Conservation (phyloP, 2,329 filamentous ascomycete species). For the Penicillium vulpinum region DNA sequence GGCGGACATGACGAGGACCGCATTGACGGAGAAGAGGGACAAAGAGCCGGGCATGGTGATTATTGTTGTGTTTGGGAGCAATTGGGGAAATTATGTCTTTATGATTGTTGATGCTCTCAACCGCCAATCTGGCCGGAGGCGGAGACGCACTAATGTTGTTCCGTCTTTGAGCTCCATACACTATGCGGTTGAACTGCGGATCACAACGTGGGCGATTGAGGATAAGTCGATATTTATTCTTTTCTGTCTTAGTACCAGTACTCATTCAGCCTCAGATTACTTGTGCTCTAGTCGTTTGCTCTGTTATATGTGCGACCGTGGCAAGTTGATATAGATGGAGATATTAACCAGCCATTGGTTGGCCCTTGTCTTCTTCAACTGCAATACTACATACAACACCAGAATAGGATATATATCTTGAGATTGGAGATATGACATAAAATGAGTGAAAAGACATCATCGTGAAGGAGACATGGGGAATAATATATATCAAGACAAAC, state of each 20-base stretch:
- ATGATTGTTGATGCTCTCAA: slow-evolving; percentile 25
- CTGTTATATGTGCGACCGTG: no score
- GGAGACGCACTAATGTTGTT: slow-evolving; percentile 28
- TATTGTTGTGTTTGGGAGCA: slow-evolving; percentile 12
- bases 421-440: not conserved
- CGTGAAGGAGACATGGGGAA: slow-evolving; percentile 7
- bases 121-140: slow-evolving; percentile 27
- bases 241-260: not conserved
- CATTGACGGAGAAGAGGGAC: slow-evolving; percentile 74
- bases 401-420: not conserved
- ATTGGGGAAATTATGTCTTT: slow-evolving; percentile 8
- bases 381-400: not conserved
- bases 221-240: not conserved
- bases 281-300: not conserved
- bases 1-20: slow-evolving; percentile 74
- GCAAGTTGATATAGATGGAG: not conserved
- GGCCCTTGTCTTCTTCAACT: not conserved
- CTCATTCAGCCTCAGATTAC: not conserved
- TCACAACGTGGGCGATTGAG: not conserved
- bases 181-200: not conserved
- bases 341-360: not conserved
- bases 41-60: slow-evolving; percentile 69
- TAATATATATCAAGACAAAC: slow-evolving; percentile 5
- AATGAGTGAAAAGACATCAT: slow-evolving; percentile 5
- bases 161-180: slow-evolving; percentile 7